Percentiles rank a stretch among this genome's conserved stretches.
phyloP scores from a whole-genome alignment of 164 flowering plant genomes.

The Euptelea pleiosperma region DNA sequence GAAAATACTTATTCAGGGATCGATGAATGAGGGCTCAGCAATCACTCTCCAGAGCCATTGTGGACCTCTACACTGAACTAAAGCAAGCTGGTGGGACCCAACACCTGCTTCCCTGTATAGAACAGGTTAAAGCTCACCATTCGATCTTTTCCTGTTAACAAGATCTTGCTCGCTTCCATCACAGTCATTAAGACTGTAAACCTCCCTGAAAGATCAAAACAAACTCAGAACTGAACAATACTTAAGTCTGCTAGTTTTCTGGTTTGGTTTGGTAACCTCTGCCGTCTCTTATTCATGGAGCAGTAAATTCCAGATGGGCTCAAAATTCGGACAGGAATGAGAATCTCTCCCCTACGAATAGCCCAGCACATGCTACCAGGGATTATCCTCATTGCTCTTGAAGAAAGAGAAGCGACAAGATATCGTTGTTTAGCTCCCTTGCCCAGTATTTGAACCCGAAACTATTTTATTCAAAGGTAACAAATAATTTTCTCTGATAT shows the following conservation, averaged over 20 bases:
- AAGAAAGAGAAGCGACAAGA: too few species aligned
- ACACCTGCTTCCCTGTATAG: slow-evolving; percentile 57
- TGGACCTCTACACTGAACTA: slow-evolving; percentile 55
- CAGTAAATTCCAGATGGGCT: slow-evolving; percentile 59
- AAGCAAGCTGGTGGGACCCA: slow-evolving; percentile 64
- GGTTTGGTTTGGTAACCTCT: slow-evolving; percentile 31
- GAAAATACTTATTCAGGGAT: slow-evolving; percentile 52
- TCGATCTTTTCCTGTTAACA: slow-evolving; percentile 63
- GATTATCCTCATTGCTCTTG: slow-evolving; percentile 38
- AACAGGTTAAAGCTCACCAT: slow-evolving; percentile 63
- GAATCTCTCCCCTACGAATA: slow-evolving; percentile 60
- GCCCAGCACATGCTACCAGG: slow-evolving; percentile 71
- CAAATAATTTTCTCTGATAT: too few species aligned
- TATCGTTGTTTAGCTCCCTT: too few species aligned
- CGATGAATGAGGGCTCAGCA: slow-evolving; percentile 56
- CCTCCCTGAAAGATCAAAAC: slow-evolving; percentile 31
- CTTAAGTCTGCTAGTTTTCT: background rate
- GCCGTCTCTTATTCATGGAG: slow-evolving; percentile 57
- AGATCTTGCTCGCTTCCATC: slow-evolving; percentile 62
- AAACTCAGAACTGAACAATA: background rate
- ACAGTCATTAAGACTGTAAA: slow-evolving; percentile 58
- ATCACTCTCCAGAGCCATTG: slow-evolving; percentile 53
- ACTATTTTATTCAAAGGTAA: too few species aligned
- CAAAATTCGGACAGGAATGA: slow-evolving; percentile 46
- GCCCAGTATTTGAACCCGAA: too few species aligned